Evolutionary conservation across 2,329 filamentous ascomycete species (phyloP), one percentile per base, ranked within the genome.

Genomic region (Phaeophleospora eucalypticola): DNA sequence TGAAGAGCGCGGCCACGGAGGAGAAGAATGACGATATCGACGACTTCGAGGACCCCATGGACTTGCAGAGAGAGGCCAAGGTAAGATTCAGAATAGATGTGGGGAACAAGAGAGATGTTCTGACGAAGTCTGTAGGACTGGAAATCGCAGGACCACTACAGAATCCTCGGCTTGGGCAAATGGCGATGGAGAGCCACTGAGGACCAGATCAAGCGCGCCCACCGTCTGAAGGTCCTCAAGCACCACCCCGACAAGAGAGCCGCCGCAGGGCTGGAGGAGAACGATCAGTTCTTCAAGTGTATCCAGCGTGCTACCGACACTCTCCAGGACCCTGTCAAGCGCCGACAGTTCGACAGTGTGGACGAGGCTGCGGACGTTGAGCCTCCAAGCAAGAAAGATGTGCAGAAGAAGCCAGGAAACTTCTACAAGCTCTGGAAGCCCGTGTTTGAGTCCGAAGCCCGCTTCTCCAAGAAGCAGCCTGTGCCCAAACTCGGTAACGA

Each of bases 261-360:
- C 14, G 93, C 93, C 20, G 81, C 84, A 39, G 93, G 93, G 52
- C 80, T 82, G 62, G 80, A 82, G 59, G 90, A 97, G 64, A 91
- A 96, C 71, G 93, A 98, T 71, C 88, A 87, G 70, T 98, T 98
- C 79, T 98, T 98, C 86, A 98, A 98, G 81, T 98, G 94, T 73
- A 98, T 98, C 70, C 94, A 98, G 70, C 96, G 96, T 73, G 93
- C 93, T 48, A 91, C 86, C 62, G 93, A 98, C 65, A 80, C 97
- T 43, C 86, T 98, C 15, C 81, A 89, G 45, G 93, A 98, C 75
- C 93, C 93, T 42, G 78, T 84, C 68, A 94, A 89, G 76, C 87
- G 93, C 53, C 84, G 90, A 49, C 93, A 98, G 73, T 98, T 86
- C 73, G 93, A 98, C 72, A 95, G 89, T 2, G 90, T 97, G 52